Evolutionary conservation across 106 monocot genomes (phyloP).

Genomic region (Dendrobium officinale): DNA sequence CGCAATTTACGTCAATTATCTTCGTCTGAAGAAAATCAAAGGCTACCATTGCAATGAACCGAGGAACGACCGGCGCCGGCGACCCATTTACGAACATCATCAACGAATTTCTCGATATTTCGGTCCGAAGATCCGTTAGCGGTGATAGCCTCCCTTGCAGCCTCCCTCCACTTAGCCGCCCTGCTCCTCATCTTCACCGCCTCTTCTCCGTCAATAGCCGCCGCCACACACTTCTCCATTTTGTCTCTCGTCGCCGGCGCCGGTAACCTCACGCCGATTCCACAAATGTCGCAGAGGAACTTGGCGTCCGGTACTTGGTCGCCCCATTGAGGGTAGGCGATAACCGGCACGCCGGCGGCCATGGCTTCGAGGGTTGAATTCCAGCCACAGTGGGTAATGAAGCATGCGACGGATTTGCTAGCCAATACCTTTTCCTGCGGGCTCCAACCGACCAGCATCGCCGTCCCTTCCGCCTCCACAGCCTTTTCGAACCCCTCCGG

Average conservation of each 20-base stretch:
- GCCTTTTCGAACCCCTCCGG: slow-evolving; percentile 49
- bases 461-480: slow-evolving; percentile 18
- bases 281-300: slow-evolving; percentile 43
- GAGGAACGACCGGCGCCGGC: neutral
- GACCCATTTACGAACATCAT: slow-evolving; percentile 5
- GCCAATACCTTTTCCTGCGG: slow-evolving; percentile 49
- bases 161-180: slow-evolving; percentile 19
- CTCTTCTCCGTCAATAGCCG: slow-evolving; percentile 19
- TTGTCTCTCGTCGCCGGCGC: slow-evolving; percentile 19
- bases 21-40: too few relatives aligned
- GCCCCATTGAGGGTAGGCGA: slow-evolving; percentile 51
- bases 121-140: slow-evolving; percentile 29
- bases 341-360: slow-evolving; percentile 47
- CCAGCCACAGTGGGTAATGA: slow-evolving; percentile 77
- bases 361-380: slow-evolving; percentile 62
- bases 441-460: slow-evolving; percentile 52
- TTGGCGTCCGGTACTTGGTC: slow-evolving; percentile 53
- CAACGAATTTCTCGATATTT: slow-evolving; percentile 25
- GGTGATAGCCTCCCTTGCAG: slow-evolving; percentile 17
- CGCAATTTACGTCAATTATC: too few relatives aligned
- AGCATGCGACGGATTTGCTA: slow-evolving; percentile 40
- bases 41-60: too few relatives aligned
- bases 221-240: slow-evolving; percentile 27
- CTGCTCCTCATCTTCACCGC: slow-evolving; percentile 13
- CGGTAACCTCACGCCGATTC: slow-evolving; percentile 32